Evolutionary conservation across 1,284 basidiomycete species (phyloP).

Genomic region (Coriolopsis trogii): DNA sequence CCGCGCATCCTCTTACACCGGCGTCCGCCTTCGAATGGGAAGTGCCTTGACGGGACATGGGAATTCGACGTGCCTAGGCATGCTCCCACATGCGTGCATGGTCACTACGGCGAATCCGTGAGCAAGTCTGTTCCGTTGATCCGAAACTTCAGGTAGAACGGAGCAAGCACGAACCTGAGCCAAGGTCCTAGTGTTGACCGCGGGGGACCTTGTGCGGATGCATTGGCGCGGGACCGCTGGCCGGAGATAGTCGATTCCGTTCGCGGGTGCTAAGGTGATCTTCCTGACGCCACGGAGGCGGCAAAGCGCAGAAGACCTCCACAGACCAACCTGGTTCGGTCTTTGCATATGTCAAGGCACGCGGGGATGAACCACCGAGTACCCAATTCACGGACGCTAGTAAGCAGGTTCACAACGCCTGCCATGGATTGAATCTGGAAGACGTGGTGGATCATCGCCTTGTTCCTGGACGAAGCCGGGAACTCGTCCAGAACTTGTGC

Average conservation of each 20-base stretch:
- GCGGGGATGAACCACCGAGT: neutral
- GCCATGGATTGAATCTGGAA: neutral
- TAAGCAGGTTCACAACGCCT: neutral
- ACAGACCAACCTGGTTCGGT: neutral
- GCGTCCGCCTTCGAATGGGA: conserved; percentile 5
- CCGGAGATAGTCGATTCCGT: too few species aligned
- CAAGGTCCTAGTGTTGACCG: too few species aligned
- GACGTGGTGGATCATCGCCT: neutral
- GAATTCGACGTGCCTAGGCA: neutral
- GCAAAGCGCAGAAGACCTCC: neutral
- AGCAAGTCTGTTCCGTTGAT: too few species aligned
- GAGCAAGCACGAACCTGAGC: too few species aligned
- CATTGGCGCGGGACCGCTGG: too few species aligned
- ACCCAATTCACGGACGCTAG: neutral
- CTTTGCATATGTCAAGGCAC: conserved; percentile 3
- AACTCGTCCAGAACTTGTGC: neutral
- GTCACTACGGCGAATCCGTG: neutral
- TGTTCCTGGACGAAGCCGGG: neutral
- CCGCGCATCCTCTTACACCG: neutral
- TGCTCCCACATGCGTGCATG: neutral
- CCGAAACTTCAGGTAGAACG: too few species aligned
- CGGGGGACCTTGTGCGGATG: too few species aligned
- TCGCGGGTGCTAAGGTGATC: too few species aligned
- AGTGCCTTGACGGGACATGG: conserved; percentile 12
- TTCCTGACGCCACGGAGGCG: neutral